Base-by-base conservation (phyloP, 2,329 filamentous ascomycete genomes). In the Bipolaris cookei region DNA sequence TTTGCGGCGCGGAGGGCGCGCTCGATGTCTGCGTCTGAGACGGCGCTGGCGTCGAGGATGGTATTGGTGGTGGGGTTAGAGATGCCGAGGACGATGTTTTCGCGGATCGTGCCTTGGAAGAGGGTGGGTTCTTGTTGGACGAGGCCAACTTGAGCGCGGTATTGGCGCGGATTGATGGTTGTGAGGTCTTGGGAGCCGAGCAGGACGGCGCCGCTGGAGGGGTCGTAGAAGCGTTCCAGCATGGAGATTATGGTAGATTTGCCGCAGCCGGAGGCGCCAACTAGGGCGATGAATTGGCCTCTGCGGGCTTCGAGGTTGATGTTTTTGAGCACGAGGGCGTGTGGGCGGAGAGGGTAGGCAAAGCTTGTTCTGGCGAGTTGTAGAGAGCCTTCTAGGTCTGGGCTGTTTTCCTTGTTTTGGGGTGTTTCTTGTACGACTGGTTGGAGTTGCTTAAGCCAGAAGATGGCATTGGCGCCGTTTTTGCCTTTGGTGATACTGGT, bases 241-340 rank as follows among this genome's bases (percentile, higher is more conserved):
- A 98, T 81, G 8, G 92, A 92, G 20, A 98, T 89, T 59, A 97
- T 91, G 0, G 93, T 97, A 68, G 89, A 93, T 79, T 98, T 98
- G 32, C 94, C 94, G 37, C 90, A 95, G 5, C 94, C 94, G 18
- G 92, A 97, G 8, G 55, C 53, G 3, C 89, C 88, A 6, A 91
- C 88, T 1, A 71, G 64, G 11, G 68, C 67, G 5, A 62, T 63
- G 25, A 65, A 68, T 52, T 89, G 85, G 4, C 88, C 88, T 67
- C 85, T 87, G 49, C 77, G 68, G 47, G 72, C 72, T 10, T 69
- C 61, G 2, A 75, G 30, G 14, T 81, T 83, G 44, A 85, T 78
- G 50, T 77, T 75, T 48, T 65, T 70, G 3, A 98, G 94, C 46
- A 97, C 90, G 1, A 87, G 85, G 3, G 96, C 91, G 69, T 97